Evolutionary conservation across 176 grass and related monocot species (phyloP).

Genomic region (Stipa capillata): DNA sequence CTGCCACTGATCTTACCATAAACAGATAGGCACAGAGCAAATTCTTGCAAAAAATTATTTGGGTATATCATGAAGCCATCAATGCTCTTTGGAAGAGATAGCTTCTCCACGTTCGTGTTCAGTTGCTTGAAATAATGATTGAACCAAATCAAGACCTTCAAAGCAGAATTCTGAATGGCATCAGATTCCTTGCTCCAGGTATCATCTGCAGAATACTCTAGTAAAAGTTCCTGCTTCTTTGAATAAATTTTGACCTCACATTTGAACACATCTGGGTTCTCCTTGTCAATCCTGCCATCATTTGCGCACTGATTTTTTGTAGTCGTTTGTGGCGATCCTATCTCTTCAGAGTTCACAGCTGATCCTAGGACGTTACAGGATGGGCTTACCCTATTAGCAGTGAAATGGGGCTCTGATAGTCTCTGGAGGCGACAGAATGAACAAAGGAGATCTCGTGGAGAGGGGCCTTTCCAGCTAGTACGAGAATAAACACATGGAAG

Average conservation of each 20-base stretch:
- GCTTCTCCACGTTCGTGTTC: conserved; percentile 17
- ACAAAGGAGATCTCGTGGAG: conserved; percentile 67
- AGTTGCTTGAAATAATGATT: conserved; percentile 41
- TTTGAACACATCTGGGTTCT: conserved; percentile 35
- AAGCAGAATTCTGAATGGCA: conserved; percentile 71
- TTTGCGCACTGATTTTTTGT: conserved; percentile 12
- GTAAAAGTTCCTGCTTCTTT: conserved; percentile 47
- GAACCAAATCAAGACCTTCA: conserved; percentile 79
- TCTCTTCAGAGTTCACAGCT: conserved; percentile 12
- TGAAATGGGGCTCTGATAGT: conserved; percentile 56
- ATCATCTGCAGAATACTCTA: conserved; percentile 55
- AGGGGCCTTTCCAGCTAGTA: conserved; percentile 65
- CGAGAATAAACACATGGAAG: conserved; percentile 64
- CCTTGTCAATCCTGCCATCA: conserved; percentile 20
- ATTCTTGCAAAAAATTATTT: conserved; percentile 40
- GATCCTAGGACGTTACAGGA: conserved; percentile 17
- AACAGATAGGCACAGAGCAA: conserved; percentile 45
- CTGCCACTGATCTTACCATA: conserved; percentile 21
- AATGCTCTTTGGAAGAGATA: conserved; percentile 45
- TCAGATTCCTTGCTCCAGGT: conserved; percentile 73
- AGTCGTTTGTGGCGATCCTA: background rate
- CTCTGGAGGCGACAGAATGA: conserved; percentile 76
- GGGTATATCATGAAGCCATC: conserved; percentile 44
- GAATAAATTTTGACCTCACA: conserved; percentile 69
- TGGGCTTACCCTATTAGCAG: conserved; percentile 23